Percentiles rank a stretch among this genome's conserved stretches.
Conservation (phyloP, 768 basidiomycete genomes). For the Boletus sensibilis region DNA sequence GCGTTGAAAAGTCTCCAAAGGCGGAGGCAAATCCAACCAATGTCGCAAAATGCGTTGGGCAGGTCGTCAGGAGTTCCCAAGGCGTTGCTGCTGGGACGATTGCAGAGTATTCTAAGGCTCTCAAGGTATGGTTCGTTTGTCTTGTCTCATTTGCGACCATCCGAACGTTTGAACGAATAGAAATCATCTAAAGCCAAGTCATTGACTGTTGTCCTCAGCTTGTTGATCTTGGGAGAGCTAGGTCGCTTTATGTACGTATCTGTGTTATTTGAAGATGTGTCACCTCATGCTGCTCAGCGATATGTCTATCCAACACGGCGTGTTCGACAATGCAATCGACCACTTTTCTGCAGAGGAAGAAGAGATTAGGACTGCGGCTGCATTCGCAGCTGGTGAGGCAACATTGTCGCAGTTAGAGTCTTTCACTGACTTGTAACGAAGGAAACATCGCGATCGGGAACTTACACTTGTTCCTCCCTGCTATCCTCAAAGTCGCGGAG, state of each 20-base stretch:
- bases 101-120: constrained; percentile 75
- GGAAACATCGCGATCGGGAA: constrained; percentile 97
- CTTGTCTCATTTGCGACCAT: background rate
- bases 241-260: constrained; percentile 76
- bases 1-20: constrained; percentile 63
- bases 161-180: constrained; percentile 26
- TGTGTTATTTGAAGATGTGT: background rate
- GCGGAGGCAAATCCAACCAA: constrained; percentile 58
- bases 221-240: constrained; percentile 89
- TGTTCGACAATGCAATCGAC: constrained; percentile 72
- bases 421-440: constrained; percentile 25
- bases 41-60: constrained; percentile 82
- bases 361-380: constrained; percentile 85
- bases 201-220: constrained; percentile 71
- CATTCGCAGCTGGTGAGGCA: constrained; percentile 82
- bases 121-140: constrained; percentile 55
- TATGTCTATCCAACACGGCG: constrained; percentile 75
- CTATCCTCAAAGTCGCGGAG: constrained; percentile 76
- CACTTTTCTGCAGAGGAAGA: constrained; percentile 79
- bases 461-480: constrained; percentile 80
- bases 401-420: background rate
- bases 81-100: constrained; percentile 79
- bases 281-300: constrained; percentile 54
- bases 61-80: constrained; percentile 70
- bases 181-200: constrained; percentile 61